Percentiles rank a stretch among this genome's conserved stretches.
Evolutionary conservation across 495 filamentous ascomycete genomes (phyloP).

Genomic region (Lasiosphaeriaceae sp.): DNA sequence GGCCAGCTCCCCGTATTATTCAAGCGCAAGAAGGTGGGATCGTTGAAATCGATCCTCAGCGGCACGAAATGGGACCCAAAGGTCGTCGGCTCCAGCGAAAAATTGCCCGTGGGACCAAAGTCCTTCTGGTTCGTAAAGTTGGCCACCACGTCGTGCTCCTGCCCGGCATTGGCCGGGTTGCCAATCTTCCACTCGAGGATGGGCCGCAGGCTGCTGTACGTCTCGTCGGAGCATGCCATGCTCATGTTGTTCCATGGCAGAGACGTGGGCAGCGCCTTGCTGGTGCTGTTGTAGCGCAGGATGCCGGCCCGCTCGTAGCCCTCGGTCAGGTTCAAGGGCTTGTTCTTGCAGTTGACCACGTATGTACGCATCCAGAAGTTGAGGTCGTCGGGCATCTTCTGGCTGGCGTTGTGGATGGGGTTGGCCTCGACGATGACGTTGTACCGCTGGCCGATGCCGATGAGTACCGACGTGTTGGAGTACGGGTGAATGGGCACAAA

Average conservation of each 20-base stretch:
- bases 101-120: neutral
- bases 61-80: conserved; percentile 3
- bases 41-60: conserved; percentile 12
- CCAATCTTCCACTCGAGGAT: conserved; percentile 18
- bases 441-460: conserved; percentile 64
- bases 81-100: neutral
- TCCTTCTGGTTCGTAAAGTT: neutral
- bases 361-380: conserved; percentile 19
- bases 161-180: conserved; percentile 9
- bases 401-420: conserved; percentile 45
- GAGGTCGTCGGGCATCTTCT: conserved; percentile 43
- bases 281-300: conserved; percentile 21
- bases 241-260: conserved; percentile 9
- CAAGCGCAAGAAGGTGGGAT: conserved; percentile 13
- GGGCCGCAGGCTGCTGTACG: conserved; percentile 20
- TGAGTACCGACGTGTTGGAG: conserved; percentile 31
- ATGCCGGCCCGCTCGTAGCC: conserved; percentile 35
- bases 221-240: conserved; percentile 14
- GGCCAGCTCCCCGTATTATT: conserved; percentile 8
- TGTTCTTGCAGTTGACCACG: conserved; percentile 33
- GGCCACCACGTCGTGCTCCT: conserved; percentile 1
- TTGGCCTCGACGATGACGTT: conserved; percentile 61
- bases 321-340: conserved; percentile 23
- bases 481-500: conserved; percentile 48
- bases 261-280: conserved; percentile 26